Evolutionary conservation across 2,329 filamentous ascomycete genomes (phyloP).

Genomic region (Fusarium sp.): DNA sequence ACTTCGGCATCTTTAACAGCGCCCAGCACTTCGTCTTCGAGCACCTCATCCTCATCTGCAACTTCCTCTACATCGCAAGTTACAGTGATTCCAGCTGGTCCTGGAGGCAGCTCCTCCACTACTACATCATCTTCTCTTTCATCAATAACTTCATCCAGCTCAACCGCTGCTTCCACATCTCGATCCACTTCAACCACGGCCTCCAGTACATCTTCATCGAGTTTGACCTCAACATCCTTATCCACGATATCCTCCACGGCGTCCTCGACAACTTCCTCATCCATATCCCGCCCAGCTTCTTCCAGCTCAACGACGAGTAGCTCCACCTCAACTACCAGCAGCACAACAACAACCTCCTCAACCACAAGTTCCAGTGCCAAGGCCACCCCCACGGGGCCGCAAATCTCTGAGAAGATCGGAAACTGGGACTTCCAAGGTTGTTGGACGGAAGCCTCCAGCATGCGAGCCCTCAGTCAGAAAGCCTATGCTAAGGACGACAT

Average conservation of each 20-base stretch:
- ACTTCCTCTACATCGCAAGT: background rate
- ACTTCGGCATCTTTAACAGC: background rate
- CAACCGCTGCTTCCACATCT: conserved; percentile 43
- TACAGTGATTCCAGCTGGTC: background rate
- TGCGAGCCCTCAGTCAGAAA: conserved; percentile 47
- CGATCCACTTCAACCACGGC: conserved; percentile 40
- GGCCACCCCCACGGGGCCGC: conserved; percentile 40
- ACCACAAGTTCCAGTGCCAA: conserved; percentile 27
- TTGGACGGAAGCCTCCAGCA: conserved; percentile 49
- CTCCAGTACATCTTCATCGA: conserved; percentile 36
- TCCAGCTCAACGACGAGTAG: background rate
- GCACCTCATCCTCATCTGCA: background rate
- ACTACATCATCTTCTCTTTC: background rate
- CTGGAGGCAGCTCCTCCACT: background rate
- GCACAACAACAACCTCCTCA: conserved; percentile 38
- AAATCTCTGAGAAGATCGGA: conserved; percentile 41
- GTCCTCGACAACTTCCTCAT: background rate
- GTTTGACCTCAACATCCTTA: background rate
- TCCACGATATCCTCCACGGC: background rate
- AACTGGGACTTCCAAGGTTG: conserved; percentile 52
- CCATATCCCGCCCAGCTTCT: background rate
- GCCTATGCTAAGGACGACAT: conserved; percentile 48
- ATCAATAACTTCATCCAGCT: background rate
- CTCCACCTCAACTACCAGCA: background rate
- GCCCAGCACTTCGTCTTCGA: background rate